Conservation (phyloP, 805 yeast species). For the Cyberlindnera americana region DNA sequence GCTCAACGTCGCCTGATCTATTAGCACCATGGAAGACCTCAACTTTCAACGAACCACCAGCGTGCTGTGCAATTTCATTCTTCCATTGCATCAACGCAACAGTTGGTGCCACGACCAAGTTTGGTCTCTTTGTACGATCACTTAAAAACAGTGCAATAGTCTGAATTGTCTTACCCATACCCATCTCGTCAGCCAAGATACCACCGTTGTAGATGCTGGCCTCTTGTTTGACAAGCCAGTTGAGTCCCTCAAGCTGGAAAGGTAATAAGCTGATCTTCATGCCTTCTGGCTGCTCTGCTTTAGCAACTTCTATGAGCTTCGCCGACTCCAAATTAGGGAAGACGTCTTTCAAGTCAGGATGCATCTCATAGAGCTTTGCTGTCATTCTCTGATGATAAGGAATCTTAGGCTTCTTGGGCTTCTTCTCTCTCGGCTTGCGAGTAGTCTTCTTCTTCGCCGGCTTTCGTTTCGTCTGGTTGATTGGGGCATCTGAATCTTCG, state of each 20-base stretch:
- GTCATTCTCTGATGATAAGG: constrained; percentile 72
- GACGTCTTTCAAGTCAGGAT: constrained; percentile 72
- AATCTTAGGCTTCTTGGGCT: constrained; percentile 45
- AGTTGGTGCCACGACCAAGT: constrained; percentile 92
- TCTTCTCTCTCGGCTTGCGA: constrained; percentile 21
- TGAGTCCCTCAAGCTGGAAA: constrained; percentile 89
- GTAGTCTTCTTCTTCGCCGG: constrained; percentile 16
- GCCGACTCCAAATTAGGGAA: constrained; percentile 59
- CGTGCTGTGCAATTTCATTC: constrained; percentile 83
- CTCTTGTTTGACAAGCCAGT: constrained; percentile 87
- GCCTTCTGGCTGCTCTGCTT: constrained; percentile 73
- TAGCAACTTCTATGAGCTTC: constrained; percentile 44
- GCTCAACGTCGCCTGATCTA: constrained; percentile 51
- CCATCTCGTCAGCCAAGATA: constrained; percentile 97
- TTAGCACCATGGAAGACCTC: constrained; percentile 84
- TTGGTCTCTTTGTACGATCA: constrained; percentile 66
- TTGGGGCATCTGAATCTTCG: constrained; percentile 28
- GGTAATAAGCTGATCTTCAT: constrained; percentile 75
- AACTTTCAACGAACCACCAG: constrained; percentile 65
- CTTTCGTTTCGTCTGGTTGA: constrained; percentile 23
- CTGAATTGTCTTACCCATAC: constrained; percentile 98
- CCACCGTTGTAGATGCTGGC: constrained; percentile 80
- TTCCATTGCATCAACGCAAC: constrained; percentile 99
- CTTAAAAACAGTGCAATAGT: constrained; percentile 83
- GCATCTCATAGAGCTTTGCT: constrained; percentile 60